Evolutionary conservation across 2,329 filamentous ascomycete genomes (phyloP).

Genomic region (Curvularia verruculosa): DNA sequence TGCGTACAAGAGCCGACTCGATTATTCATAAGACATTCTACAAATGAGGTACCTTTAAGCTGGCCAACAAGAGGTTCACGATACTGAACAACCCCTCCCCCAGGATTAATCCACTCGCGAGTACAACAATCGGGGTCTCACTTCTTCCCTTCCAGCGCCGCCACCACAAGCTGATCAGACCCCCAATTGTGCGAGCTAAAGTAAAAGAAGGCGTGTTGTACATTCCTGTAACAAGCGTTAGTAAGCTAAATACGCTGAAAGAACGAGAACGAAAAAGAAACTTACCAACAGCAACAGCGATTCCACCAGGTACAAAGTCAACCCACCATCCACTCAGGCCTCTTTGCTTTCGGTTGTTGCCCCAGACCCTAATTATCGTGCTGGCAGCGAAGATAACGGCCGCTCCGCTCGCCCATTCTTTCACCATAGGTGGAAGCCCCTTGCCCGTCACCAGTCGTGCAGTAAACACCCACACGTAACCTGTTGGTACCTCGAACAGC

Average conservation of each 20-base stretch:
- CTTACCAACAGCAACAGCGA: slow-evolving; percentile 89
- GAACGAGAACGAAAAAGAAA: slow-evolving; percentile 16
- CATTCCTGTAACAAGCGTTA: slow-evolving; percentile 66
- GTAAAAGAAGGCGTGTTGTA: slow-evolving; percentile 98
- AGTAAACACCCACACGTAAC: slow-evolving; percentile 97
- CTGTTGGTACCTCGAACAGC: slow-evolving; percentile 91
- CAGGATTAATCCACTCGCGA: slow-evolving; percentile 87
- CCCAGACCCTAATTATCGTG: slow-evolving; percentile 68
- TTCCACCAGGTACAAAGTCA: slow-evolving; percentile 83
- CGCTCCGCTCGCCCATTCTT: slow-evolving; percentile 77
- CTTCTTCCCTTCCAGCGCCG: slow-evolving; percentile 44
- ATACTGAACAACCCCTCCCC: slow-evolving; percentile 76
- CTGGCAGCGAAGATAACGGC: slow-evolving; percentile 73
- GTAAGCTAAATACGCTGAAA: not conserved
- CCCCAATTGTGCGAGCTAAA: slow-evolving; percentile 82
- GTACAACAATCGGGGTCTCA: slow-evolving; percentile 83
- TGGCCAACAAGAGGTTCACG: slow-evolving; percentile 83
- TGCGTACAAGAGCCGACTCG: not conserved
- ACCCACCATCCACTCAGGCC: slow-evolving; percentile 64
- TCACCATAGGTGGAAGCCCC: slow-evolving; percentile 82
- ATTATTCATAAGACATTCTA: slow-evolving; percentile 5
- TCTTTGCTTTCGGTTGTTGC: slow-evolving; percentile 37
- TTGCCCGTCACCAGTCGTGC: slow-evolving; percentile 90
- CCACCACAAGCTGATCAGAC: slow-evolving; percentile 45
- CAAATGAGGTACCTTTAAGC: slow-evolving; percentile 66